Evolutionary conservation across 2,329 filamentous ascomycete species (phyloP), one percentile per base, ranked within the genome.

Genomic region (Penicillium sclerotiorum): DNA sequence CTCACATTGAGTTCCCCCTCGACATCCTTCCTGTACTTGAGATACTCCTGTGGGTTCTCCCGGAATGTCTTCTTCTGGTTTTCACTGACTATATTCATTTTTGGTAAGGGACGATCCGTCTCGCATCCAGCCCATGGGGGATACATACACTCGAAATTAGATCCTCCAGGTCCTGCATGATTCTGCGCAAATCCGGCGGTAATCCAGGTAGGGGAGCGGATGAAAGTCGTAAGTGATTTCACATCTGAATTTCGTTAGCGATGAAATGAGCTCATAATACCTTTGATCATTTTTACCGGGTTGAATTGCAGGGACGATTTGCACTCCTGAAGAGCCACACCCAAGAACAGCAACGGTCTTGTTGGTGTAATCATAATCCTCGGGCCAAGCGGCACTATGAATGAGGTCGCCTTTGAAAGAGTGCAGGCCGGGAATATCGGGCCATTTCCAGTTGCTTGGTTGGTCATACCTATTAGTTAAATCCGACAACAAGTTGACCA

Each of bases 341-440:
- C 58, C 58, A 1, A 60, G 45, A 11, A 60, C 56, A 2, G 48
- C 51, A 18, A 60, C 50, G 3, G n/a, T 42, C 30, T 56, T 58
- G n/a, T 27, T 43, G 22, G 44, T 37, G 17, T 25, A 8, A 5
- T 45, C 35, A 18, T 57, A 63, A 3, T 45, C 40, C 9, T 61
- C 46, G 35, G 67, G 61, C 61, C 66, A 73, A 3, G 55, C 56
- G 2, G 65, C 66, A 18, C 59, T 63, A 45, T 70, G 69, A 30
- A 64, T 50, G n/a, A 73, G 52, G 12, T 60, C 49, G 6, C 73
- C 72, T 47, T 65, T 49, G 55, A 72, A 75, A 1, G 56, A 54
- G 13, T 69, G 40, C 5, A 73, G 49, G 3, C 71, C 71, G 4
- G 55, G 51, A 21, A 73, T 71, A 2, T 56, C 49, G 1, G 72